Conservation (phyloP, 345 rosid species). For the Arabidopsis suecica region DNA sequence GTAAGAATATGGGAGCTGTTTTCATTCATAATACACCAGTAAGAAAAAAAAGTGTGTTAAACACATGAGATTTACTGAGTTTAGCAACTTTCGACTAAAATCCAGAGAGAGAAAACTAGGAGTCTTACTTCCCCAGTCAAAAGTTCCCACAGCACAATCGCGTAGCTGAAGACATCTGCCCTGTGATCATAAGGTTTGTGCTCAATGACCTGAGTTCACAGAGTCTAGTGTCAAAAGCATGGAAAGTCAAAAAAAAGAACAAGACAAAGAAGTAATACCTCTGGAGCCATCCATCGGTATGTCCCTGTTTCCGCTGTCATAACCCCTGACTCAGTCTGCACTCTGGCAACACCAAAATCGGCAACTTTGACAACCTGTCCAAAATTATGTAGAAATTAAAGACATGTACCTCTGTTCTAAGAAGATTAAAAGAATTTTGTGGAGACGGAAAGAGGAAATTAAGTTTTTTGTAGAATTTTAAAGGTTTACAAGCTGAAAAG, state of each 20-base stretch:
- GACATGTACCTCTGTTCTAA: neutral
- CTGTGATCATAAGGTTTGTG: conserved; percentile 90
- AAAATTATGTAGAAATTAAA: conserved; percentile 5
- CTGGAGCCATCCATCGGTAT: conserved; percentile 99
- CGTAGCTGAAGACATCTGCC: conserved; percentile 95
- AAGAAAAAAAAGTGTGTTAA: neutral
- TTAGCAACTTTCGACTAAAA: conserved; percentile 16
- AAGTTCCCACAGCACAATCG: conserved; percentile 89
- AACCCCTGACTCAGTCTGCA: conserved; percentile 87
- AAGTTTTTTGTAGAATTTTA: neutral
- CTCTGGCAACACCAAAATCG: conserved; percentile 98
- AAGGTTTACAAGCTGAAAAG: neutral
- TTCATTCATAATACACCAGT: conserved; percentile 26
- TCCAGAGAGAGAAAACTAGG: neutral
- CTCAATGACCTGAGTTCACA: conserved; percentile 80
- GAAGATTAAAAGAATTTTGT: neutral
- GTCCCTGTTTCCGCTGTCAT: conserved; percentile 99
- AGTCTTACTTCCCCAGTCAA: conserved; percentile 83
- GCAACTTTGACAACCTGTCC: conserved; percentile 94
- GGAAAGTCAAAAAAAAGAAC: neutral
- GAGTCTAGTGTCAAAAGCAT: conserved; percentile 27
- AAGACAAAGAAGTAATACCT: conserved; percentile 53
- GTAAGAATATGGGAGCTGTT: conserved; percentile 79
- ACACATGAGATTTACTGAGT: neutral
- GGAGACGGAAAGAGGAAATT: neutral